phyloP scores from a whole-genome alignment of 768 basidiomycete genomes.

The Scleroderma citrinum region DNA sequence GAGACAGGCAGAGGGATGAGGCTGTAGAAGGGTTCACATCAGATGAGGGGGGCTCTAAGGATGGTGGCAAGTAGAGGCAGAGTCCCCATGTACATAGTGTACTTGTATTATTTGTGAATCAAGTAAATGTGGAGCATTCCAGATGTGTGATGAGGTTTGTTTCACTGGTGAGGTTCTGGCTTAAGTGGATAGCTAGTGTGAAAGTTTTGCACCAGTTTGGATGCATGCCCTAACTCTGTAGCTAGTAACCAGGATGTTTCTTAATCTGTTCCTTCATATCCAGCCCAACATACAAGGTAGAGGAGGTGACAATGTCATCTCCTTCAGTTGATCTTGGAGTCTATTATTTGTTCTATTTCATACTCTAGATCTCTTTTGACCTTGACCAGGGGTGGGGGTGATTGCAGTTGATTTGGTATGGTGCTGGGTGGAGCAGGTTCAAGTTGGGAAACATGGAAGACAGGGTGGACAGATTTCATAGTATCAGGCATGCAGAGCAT shows the following conservation, averaged over 20 bases:
- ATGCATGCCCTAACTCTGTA: not conserved
- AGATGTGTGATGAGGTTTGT: too few species aligned
- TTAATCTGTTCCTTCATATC: not conserved
- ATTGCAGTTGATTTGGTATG: not conserved
- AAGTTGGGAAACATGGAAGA: slow-evolving; percentile 5
- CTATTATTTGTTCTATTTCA: slow-evolving; percentile 17
- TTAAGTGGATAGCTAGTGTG: not conserved
- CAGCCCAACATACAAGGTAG: slow-evolving; percentile 8
- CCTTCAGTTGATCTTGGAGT: slow-evolving; percentile 4
- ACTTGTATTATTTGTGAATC: too few species aligned
- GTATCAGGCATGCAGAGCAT: slow-evolving; percentile 15
- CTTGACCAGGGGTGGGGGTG: slow-evolving; percentile 6
- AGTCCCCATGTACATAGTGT: too few species aligned
- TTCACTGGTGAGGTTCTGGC: not conserved
- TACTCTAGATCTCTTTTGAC: slow-evolving; percentile 6
- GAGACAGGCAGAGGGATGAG: too few species aligned
- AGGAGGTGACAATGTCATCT: slow-evolving; percentile 2
- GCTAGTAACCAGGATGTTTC: not conserved
- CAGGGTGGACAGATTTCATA: slow-evolving; percentile 10
- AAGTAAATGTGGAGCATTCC: too few species aligned
- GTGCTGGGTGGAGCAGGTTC: not conserved
- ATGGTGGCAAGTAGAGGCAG: too few species aligned
- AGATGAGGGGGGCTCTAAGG: too few species aligned
- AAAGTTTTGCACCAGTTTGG: not conserved
- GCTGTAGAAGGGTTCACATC: too few species aligned